Evolutionary conservation across 257 asterid species (phyloP).

Genomic region (Echites panduratus): DNA sequence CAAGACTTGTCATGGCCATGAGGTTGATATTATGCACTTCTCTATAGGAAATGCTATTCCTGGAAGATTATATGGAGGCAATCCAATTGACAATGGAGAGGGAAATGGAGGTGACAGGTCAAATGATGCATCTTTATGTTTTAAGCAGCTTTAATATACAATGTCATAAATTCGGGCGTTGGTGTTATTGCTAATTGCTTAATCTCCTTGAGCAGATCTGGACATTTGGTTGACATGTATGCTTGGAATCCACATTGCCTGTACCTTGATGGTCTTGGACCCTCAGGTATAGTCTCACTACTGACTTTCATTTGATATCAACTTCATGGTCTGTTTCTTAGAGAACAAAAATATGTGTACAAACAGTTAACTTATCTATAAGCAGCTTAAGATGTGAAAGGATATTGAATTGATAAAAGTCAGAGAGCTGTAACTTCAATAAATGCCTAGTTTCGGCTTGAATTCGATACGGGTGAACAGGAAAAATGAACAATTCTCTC

Average conservation of each 20-base stretch:
- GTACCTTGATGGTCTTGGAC: constrained; percentile 45
- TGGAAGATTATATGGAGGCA: constrained; percentile 69
- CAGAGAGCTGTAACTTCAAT: background rate
- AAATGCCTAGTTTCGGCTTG: background rate
- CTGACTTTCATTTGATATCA: background rate
- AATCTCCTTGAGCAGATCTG: constrained; percentile 37
- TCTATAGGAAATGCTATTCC: constrained; percentile 80
- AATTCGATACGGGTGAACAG: background rate
- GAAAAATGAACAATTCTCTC: background rate
- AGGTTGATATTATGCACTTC: constrained; percentile 87
- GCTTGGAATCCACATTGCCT: constrained; percentile 83
- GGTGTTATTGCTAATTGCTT: background rate
- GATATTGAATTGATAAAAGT: background rate
- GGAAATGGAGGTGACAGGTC: constrained; percentile 54
- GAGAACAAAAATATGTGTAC: background rate
- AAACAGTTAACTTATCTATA: background rate
- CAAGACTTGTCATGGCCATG: constrained; percentile 63
- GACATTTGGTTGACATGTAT: constrained; percentile 61
- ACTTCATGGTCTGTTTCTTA: background rate
- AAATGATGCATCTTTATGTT: background rate
- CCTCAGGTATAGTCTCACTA: constrained; percentile 2
- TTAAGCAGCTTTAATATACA: background rate
- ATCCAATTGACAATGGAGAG: constrained; percentile 32
- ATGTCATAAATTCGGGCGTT: background rate
- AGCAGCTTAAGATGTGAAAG: background rate